phyloP scores from a whole-genome alignment of 108 stramenopile genomes.

The Cafeteria roenbergensis region DNA sequence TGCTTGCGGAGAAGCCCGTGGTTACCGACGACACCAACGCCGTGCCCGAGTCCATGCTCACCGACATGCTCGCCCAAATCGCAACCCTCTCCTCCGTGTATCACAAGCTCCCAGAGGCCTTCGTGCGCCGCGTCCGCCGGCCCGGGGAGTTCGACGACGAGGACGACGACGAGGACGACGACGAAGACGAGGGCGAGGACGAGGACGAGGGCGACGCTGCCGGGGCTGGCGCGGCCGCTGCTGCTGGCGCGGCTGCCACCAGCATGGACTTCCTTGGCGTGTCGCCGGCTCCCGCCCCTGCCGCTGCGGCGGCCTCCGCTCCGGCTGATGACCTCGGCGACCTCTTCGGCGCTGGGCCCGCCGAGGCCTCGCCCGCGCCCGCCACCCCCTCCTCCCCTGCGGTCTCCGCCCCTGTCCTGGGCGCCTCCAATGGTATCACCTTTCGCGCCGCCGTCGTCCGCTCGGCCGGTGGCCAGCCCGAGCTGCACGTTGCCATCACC shows the following conservation, averaged over 20 bases:
- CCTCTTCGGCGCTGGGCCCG: conserved; percentile 26
- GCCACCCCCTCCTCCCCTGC: conserved; percentile 54
- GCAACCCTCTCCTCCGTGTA: conserved; percentile 83
- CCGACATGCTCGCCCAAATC: conserved; percentile 74
- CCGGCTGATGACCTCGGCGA: conserved; percentile 16
- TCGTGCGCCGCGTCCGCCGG: conserved; percentile 58
- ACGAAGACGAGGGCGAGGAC: conserved; percentile 21
- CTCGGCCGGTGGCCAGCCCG: not conserved
- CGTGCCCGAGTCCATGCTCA: conserved; percentile 75
- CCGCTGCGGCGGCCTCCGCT: conserved; percentile 12
- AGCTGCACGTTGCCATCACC: not conserved
- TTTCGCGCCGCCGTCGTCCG: conserved; percentile 28
- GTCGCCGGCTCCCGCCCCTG: conserved; percentile 23
- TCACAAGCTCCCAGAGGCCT: conserved; percentile 96
- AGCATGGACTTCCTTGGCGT: conserved; percentile 59
- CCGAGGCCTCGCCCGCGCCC: conserved; percentile 30
- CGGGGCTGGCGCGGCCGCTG: conserved; percentile 27
- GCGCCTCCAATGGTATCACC: conserved; percentile 71
- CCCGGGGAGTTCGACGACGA: conserved; percentile 40
- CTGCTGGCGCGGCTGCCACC: conserved; percentile 44
- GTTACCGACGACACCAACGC: conserved; percentile 92
- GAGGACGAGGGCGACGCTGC: conserved; percentile 36
- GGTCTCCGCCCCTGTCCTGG: conserved; percentile 36
- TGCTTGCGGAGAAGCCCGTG: conserved; percentile 90
- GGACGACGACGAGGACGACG: conserved; percentile 62